Evolutionary conservation across 192 early-diverging fungal species (phyloP).

Genomic region (Backusella circina): DNA sequence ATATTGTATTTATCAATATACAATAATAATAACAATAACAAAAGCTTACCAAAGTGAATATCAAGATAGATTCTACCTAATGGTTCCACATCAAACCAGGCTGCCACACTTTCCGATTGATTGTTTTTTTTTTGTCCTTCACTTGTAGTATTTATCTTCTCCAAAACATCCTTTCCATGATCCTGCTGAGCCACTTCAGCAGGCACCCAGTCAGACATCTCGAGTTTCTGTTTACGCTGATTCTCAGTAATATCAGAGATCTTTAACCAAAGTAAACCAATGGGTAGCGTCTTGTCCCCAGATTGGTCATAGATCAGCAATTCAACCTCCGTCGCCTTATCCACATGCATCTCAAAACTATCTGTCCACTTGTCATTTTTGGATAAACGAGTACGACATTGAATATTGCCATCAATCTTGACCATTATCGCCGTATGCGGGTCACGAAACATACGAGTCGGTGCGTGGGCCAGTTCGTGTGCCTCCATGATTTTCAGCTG

Average conservation of each 20-base stretch:
- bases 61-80: conserved; percentile 83
- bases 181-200: conserved; percentile 35
- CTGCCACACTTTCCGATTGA: conserved; percentile 50
- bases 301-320: conserved; percentile 82
- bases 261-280: conserved; percentile 91
- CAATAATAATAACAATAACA: background rate
- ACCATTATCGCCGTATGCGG: conserved; percentile 74
- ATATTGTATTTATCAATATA: too few species aligned
- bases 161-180: background rate
- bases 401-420: conserved; percentile 78
- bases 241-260: conserved; percentile 90
- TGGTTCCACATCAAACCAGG: conserved; percentile 91
- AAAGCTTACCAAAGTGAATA: conserved; percentile 71
- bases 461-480: conserved; percentile 54
- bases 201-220: conserved; percentile 45
- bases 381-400: conserved; percentile 67
- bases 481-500: conserved; percentile 63
- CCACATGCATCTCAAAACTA: conserved; percentile 82
- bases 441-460: conserved; percentile 47
- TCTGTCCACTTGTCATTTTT: conserved; percentile 71
- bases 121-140: background rate
- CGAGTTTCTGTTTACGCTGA: conserved; percentile 65
- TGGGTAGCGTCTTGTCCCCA: conserved; percentile 42
- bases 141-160: background rate
- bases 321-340: conserved; percentile 90